phyloP scores from a whole-genome alignment of 202 grass and related monocot species.

The Panicum hallii region DNA sequence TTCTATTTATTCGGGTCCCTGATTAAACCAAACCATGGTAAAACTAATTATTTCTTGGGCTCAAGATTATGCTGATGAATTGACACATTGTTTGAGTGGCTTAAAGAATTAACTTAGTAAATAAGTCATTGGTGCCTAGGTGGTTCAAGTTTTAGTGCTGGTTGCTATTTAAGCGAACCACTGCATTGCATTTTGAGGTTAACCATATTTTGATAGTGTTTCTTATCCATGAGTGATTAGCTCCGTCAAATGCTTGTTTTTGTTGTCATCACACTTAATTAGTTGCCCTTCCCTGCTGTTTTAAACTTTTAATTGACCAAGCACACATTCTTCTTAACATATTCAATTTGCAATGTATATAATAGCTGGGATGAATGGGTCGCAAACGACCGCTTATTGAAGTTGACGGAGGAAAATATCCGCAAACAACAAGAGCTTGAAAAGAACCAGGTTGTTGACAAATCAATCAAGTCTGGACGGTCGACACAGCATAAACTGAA shows the following conservation, averaged over 20 bases:
- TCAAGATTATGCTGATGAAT: background rate
- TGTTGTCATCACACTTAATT: conserved; percentile 29
- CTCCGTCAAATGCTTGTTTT: conserved; percentile 24
- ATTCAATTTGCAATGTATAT: conserved; percentile 48
- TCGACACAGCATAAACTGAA: conserved; percentile 74
- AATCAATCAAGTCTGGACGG: conserved; percentile 67
- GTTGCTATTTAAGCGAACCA: conserved; percentile 10
- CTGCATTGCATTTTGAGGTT: background rate
- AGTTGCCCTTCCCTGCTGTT: conserved; percentile 26
- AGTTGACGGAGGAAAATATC: conserved; percentile 72
- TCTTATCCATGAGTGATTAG: conserved; percentile 10
- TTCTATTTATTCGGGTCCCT: too few relatives aligned
- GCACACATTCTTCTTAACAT: conserved; percentile 37
- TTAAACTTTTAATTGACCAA: conserved; percentile 39
- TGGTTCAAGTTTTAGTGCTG: conserved; percentile 17
- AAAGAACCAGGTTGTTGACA: conserved; percentile 76
- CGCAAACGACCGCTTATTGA: conserved; percentile 76
- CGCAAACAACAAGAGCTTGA: conserved; percentile 80
- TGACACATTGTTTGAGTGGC: conserved; percentile 27
- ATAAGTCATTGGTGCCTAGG: background rate
- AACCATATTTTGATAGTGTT: conserved; percentile 29
- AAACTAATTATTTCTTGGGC: too few relatives aligned
- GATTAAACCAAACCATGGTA: too few relatives aligned
- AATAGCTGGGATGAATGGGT: conserved; percentile 99
- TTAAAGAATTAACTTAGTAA: background rate